phyloP scores from a whole-genome alignment of 2,329 filamentous ascomycete genomes.

The Cladophialophora immunda region DNA sequence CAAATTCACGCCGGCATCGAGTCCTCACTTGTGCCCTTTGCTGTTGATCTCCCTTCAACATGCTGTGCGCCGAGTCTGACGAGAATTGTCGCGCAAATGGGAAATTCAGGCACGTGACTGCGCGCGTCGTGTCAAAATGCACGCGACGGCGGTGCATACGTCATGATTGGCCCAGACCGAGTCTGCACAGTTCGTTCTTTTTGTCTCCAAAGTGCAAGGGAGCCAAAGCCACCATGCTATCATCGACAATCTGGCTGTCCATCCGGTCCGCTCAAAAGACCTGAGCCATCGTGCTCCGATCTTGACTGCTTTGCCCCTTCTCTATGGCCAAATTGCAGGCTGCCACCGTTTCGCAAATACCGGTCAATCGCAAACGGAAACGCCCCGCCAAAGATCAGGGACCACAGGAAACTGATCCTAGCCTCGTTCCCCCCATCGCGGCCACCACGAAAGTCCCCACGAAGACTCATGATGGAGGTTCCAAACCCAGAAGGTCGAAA shows the following conservation, averaged over 20 bases:
- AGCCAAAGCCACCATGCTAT: neutral
- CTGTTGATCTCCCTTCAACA: no score
- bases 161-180: conserved; percentile 3
- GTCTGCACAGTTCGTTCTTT: neutral
- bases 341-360: conserved; percentile 51
- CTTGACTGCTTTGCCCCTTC: neutral
- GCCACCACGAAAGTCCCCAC: conserved; percentile 60
- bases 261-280: neutral
- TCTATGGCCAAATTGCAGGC: conserved; percentile 53
- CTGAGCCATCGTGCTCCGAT: neutral
- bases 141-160: neutral
- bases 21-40: no score
- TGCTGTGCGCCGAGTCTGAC: no score
- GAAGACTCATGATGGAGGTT: conserved; percentile 66
- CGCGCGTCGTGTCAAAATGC: neutral
- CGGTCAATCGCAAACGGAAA: conserved; percentile 54
- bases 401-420: conserved; percentile 4
- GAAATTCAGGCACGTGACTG: neutral
- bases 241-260: neutral
- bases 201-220: neutral
- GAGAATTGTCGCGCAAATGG: no score
- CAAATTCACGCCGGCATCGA: no score
- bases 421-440: conserved; percentile 20
- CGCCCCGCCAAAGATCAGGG: conserved; percentile 48
- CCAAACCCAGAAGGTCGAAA: conserved; percentile 57